A percentile compares a stretch with the other conserved stretches of the same genome.
Evolutionary conservation across 331 rosid species (phyloP).

Genomic region (Cucumis variabilis): DNA sequence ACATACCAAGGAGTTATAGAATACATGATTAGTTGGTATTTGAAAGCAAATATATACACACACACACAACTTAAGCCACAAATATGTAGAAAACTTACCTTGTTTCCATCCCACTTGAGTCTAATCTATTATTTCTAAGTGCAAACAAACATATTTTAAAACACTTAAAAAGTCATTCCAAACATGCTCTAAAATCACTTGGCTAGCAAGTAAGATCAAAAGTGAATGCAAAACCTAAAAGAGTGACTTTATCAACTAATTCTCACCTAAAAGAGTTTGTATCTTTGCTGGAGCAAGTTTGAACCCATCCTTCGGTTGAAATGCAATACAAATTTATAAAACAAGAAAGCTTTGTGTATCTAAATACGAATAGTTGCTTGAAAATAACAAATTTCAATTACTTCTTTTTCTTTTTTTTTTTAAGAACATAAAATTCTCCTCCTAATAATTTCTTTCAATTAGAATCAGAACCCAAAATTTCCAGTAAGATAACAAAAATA

Average conservation of each 20-base stretch:
- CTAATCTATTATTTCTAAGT: not conserved
- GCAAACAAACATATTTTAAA: too few relatives aligned
- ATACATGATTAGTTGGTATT: not conserved
- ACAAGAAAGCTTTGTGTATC: constrained; percentile 29
- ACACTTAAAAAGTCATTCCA: not conserved
- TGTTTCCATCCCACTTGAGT: not conserved
- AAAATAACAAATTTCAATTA: constrained; percentile 15
- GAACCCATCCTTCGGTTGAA: constrained; percentile 33
- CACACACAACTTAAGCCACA: not conserved
- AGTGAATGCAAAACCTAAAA: constrained; percentile 39
- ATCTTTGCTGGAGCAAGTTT: too few relatives aligned
- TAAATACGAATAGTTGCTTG: constrained; percentile 34
- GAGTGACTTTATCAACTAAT: too few relatives aligned
- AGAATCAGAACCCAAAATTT: constrained; percentile 15
- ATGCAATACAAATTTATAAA: constrained; percentile 48
- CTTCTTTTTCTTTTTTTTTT: too few relatives aligned
- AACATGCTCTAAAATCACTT: constrained; percentile 39
- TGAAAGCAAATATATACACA: not conserved
- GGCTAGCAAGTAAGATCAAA: constrained; percentile 69
- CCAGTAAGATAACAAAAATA: not conserved
- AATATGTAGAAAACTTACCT: not conserved
- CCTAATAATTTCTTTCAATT: not conserved
- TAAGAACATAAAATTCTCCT: not conserved
- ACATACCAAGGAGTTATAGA: not conserved
- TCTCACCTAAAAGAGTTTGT: too few relatives aligned